phyloP scores from a whole-genome alignment of 176 grass and related monocot species.

The Echinochloa phyllopogon region DNA sequence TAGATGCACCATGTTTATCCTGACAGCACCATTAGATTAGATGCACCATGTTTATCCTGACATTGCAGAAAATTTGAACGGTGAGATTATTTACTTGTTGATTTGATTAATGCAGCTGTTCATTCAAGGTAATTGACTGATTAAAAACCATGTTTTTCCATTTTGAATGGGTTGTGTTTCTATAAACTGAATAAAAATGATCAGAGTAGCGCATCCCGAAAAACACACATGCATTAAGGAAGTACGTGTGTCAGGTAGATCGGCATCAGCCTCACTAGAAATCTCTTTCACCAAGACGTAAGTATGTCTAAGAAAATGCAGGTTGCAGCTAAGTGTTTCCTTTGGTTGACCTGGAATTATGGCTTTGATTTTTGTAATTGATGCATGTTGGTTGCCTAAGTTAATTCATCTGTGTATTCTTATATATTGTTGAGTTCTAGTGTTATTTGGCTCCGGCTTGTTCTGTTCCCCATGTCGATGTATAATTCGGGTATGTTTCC shows the following conservation, averaged over 20 bases:
- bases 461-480: not conserved
- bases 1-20: not conserved
- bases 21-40: not conserved
- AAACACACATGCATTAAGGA: not conserved
- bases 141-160: not conserved
- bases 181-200: not conserved
- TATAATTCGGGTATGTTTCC: not conserved
- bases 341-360: not conserved
- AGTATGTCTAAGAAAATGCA: not conserved
- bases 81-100: not conserved
- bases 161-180: conserved; percentile 18
- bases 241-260: not conserved
- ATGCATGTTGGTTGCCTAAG: conserved; percentile 3
- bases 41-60: not conserved
- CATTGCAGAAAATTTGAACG: not conserved
- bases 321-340: not conserved
- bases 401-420: conserved; percentile 7
- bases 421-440: conserved; percentile 6
- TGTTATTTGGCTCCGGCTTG: conserved; percentile 7
- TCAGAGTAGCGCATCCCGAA: not conserved
- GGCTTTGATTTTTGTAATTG: not conserved
- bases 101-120: not conserved
- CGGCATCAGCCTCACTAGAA: not conserved
- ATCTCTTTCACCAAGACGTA: not conserved
- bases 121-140: not conserved